Evolutionary conservation across 176 grass and related monocot species (phyloP), one percentile per base, ranked within the genome.

Genomic region (Coix lacrymajobi): DNA sequence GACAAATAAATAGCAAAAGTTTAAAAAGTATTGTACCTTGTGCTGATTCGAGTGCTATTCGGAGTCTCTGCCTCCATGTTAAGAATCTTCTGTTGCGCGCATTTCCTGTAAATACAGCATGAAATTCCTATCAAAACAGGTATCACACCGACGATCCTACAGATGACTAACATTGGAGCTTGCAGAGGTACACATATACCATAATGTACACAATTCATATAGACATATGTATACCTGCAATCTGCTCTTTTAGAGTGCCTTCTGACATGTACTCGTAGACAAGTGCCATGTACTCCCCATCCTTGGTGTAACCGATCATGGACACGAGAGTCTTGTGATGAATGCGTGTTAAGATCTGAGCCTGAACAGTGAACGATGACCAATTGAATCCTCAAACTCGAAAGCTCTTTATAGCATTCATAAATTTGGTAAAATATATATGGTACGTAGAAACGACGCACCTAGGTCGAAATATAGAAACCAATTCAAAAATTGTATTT

Each of bases 271-370:
- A n/a, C n/a, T n/a, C n/a, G n/a, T n/a, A n/a, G n/a, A n/a, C n/a
- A n/a, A n/a, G n/a, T n/a, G n/a, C 88, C 83, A 85, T 76, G 30
- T 73, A 69, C 1, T 85, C 34, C 84, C 60, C 72, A 48, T 94
- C 92, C 9, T 83, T 92, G 82, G 87, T 92, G 29, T 92, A 94
- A 16, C 92, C 92, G 66, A 92, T 57, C 54, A 92, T 44, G 2
- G 87, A 72, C 25, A 94, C 89, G 0, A 94, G 62, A 46, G 89
- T 87, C 70, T 66, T 89, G 68, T 94, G 89, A 86, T 94, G 92
- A 83, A 94, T 77, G 52, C 81, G 77, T 11, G 78, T 83, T 26
- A 94, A 80, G 34, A 73, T 64, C 43, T 92, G 87, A 56, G 89
- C 89, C 92, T 95, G 36, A 41, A 69, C 15, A 58, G n/a, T n/a